Evolutionary conservation across 768 basidiomycete genomes (phyloP), one percentile per base, ranked within the genome.

Genomic region (Naganishia antarctica): DNA sequence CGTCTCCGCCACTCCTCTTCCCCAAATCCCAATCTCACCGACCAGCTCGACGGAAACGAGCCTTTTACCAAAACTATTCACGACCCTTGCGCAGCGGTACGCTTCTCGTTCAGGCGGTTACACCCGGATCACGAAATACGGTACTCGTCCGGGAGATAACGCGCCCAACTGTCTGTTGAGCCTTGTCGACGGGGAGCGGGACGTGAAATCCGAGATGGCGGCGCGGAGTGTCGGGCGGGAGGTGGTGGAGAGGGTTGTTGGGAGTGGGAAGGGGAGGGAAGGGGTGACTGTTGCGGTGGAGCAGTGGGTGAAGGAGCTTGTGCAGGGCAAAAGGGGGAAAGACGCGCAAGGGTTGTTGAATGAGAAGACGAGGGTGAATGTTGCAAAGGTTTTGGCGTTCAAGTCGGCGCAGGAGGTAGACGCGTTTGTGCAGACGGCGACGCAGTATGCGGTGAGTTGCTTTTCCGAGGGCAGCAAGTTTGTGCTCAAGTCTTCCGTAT

Each of bases 101-200:
- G 82, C 84, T 0, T 70, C 81, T 16, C 84, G 96, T 3, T 86
- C 87, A 2, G 96, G 96, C 0, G 96, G 96, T 9, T 99, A 97
- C 80, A 98, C 94, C 5, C 86, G 96, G 25, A 87, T 98, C 66
- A 86, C 91, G 76, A 90, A 87, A 75, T 89, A 86, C 68, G 94
- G 93, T n/a, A 84, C 87, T 75, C 85, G 94, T 5, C 81, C 80
- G 62, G 92, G 93, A 15, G 96, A 99, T 80, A 90, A 93, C 71
- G 96, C 96, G 26, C 91, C 92, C 1, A 83, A 87, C 70, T 92
- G 93, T 3, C 84, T 99, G 67, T 78, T 99, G 46, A 90, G 94
- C 76, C 81, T 99, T n/a, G 93, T 98, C 31, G 96, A 98, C 80
- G 88, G 89, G 71, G 90, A 91, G 16, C 81, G 83, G 64, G 96